Base-by-base conservation (phyloP, 768 basidiomycete species). In the Lenzites betulinus region DNA sequence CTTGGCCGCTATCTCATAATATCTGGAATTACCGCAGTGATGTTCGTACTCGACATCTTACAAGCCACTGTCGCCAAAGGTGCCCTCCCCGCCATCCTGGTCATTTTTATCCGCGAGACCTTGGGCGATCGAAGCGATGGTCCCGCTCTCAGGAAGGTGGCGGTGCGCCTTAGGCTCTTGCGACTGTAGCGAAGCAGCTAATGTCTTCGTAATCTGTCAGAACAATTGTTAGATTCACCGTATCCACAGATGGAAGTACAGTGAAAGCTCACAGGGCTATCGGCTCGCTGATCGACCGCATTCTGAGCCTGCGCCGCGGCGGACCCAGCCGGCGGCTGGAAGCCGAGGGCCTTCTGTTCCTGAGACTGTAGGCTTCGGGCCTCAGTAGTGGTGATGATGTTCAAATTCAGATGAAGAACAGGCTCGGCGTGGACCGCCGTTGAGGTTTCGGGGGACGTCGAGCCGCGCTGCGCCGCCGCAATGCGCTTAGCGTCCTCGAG, bases 221-320 rank as follows among this genome's bases (percentile, higher is more conserved):
- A 11, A 51, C 15, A n/a, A 12, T 36, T 13, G 33, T 36, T 7
- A 49, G 48, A 9, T 7, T n/a, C 47, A 35, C n/a, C 9, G 3
- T 20, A 22, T n/a, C n/a, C n/a, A 42, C n/a, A 6, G 9, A 20
- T 7, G n/a, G 41, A 50, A 33, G 7, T 2, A 7, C 33, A 7
- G 12, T n/a, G 16, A 1, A 8, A 20, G 59, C 65, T 39, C 56
- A 66, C 64, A 3, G 59, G 49, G 23, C 57, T 64, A 11, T 63
- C 41, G 15, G 63, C 57, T 26, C 63, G 60, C 15, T 42, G 51
- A 57, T 68, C 60, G 7, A 66, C 60, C 46, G 53, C 60, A 52
- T 64, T 64, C 59, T 72, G 71, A 15, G 66, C 70, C 48, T 64
- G 51, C 3, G 67, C 68, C 8, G 71, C 66, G 15, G 69, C 54